Conservation (phyloP, 768 basidiomycete species). For the Rhodocollybia butyracea region DNA sequence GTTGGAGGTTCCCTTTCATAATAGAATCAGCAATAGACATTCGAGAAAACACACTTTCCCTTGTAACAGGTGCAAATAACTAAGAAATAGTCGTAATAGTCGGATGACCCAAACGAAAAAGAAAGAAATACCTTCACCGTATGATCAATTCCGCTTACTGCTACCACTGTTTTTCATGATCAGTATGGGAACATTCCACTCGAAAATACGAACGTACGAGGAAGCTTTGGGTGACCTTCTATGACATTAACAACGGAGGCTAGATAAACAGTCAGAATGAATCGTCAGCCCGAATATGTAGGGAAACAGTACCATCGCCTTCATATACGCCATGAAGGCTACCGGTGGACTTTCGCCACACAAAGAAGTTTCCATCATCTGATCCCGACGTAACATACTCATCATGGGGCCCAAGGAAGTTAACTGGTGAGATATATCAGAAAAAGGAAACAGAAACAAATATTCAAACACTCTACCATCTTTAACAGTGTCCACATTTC, state of each 20-base stretch:
- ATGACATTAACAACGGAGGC: conserved; percentile 74
- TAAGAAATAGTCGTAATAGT: too few relatives aligned
- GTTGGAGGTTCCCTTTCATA: conserved; percentile 49
- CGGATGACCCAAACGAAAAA: neutral
- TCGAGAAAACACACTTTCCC: conserved; percentile 50
- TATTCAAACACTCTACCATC: conserved; percentile 71
- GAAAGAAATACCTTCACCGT: conserved; percentile 65
- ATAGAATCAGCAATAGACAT: conserved; percentile 51
- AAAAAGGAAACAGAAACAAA: neutral
- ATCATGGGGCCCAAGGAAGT: conserved; percentile 76
- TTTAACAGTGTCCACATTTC: conserved; percentile 83
- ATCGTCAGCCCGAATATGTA: neutral
- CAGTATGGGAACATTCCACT: too few relatives aligned
- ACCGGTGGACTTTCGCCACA: conserved; percentile 75
- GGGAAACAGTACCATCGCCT: conserved; percentile 66
- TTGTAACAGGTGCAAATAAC: conserved; percentile 63
- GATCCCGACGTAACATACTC: conserved; percentile 82
- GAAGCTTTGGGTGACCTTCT: conserved; percentile 78
- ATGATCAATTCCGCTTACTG: conserved; percentile 82
- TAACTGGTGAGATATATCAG: conserved; percentile 46
- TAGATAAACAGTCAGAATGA: too few relatives aligned
- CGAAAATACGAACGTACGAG: too few relatives aligned
- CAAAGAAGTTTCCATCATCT: conserved; percentile 85
- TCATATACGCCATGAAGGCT: conserved; percentile 73
- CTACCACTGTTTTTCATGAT: too few relatives aligned